Base-by-base conservation (phyloP, 805 yeast species). In the Candida golubevii region DNA sequence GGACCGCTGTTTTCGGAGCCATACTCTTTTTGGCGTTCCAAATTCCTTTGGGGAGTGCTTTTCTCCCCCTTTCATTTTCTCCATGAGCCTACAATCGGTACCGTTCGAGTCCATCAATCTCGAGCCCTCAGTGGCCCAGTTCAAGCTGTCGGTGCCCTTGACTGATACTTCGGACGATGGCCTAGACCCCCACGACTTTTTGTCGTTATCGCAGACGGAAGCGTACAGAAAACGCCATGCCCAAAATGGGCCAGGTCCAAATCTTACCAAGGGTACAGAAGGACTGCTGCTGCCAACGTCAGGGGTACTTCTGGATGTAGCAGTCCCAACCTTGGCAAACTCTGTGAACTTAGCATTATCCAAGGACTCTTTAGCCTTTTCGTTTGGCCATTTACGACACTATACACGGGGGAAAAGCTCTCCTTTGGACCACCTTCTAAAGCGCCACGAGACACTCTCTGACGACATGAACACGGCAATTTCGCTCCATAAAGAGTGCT, bases 171-270 rank as follows among this genome's bases (percentile, higher is more conserved):
- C 54, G 8, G 58, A 55, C 27, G 58, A 55, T 31, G 55, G 55
- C 1, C 54, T 53, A n/a, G 58, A 55, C 33, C 58, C 57, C 8
- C 31, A 42, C 14, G 58, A 55, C 13, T 55, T 53, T 14, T 49
- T 55, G 11, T 47, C 55, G n/a, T 52, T 45, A 13, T 36, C 36
- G 26, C 47, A 33, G 26, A 31, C 35, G 7, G 29, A 28, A 6
- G 13, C 10, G 7, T 29, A 26, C 7, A n/a, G 33, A 10, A 29
- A 29, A 29, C 32, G n/a, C 11, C n/a, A 12, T 11, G 32, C 4
- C n/a, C n/a, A 10, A 29, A 29, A 29, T 29, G 32, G 6, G 4
- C n/a, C 32, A 29, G 32, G n/a, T 12, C n/a, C 32, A 10, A 6
- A 29, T 12, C 11, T 12, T 11, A 11, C 6, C n/a, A 3, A 11